Percentiles rank a stretch among this genome's conserved stretches.
phyloP scores from a whole-genome alignment of 2,329 filamentous ascomycete genomes.

The Tolypocladium pustulatum region DNA sequence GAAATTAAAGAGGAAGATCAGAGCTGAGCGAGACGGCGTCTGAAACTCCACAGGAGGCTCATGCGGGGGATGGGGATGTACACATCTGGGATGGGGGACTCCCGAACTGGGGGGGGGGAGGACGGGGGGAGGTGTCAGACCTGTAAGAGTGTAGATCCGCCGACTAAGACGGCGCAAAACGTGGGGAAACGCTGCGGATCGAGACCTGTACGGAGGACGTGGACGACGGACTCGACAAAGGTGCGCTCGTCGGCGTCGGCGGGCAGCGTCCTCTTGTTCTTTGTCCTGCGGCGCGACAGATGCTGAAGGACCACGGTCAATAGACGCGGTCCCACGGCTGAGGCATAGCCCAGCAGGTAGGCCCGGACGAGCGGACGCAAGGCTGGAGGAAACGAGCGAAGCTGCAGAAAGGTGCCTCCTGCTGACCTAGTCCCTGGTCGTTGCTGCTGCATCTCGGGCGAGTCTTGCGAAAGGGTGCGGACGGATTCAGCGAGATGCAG shows the following conservation, averaged over 20 bases:
- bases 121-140: constrained; percentile 22
- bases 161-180: constrained; percentile 51
- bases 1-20: background rate
- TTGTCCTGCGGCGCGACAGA: constrained; percentile 26
- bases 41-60: background rate
- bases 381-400: constrained; percentile 31
- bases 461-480: background rate
- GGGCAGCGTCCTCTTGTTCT: constrained; percentile 14
- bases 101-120: background rate
- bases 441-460: background rate
- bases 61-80: background rate
- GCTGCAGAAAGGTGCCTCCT: constrained; percentile 4
- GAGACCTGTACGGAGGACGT: constrained; percentile 39
- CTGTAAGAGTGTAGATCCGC: constrained; percentile 51
- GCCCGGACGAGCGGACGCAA: constrained; percentile 48
- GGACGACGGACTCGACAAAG: constrained; percentile 20
- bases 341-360: constrained; percentile 51
- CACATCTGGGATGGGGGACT: background rate
- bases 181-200: constrained; percentile 48
- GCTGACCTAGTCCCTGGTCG: background rate
- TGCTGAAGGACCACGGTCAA: constrained; percentile 43
- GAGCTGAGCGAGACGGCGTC: background rate
- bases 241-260: constrained; percentile 16
- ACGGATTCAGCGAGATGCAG: background rate
- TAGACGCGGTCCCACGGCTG: constrained; percentile 45